Conservation (phyloP, 768 basidiomycete species). For the Leccinum variicolor region DNA sequence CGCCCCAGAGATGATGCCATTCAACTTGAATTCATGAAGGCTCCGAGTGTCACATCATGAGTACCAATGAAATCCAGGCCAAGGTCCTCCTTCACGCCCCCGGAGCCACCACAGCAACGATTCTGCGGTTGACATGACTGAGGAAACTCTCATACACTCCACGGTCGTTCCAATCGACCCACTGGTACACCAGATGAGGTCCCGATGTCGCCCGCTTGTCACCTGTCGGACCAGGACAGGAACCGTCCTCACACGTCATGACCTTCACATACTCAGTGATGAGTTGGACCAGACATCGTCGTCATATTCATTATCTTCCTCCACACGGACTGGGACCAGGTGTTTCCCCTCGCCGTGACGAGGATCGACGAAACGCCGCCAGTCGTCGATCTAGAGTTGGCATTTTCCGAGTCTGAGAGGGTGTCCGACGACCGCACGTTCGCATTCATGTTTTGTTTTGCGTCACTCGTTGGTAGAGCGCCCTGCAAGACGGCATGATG, state of each 20-base stretch:
- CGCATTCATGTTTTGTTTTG: background rate
- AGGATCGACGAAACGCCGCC: slow-evolving; percentile 14
- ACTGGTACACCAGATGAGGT: slow-evolving; percentile 44
- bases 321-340: slow-evolving; percentile 70
- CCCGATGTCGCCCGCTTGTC: no score
- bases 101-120: slow-evolving; percentile 14
- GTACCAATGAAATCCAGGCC: background rate
- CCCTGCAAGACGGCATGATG: slow-evolving; percentile 59
- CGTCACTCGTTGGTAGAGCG: slow-evolving; percentile 40
- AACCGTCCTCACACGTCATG: no score
- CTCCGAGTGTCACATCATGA: no score
- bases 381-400: background rate
- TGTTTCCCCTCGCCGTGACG: slow-evolving; percentile 37
- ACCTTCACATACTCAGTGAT: no score
- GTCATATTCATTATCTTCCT: slow-evolving; percentile 35
- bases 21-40: no score
- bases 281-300: no score
- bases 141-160: slow-evolving; percentile 62
- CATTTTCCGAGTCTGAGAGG: slow-evolving; percentile 6
- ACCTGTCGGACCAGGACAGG: no score
- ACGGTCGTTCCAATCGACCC: slow-evolving; percentile 61
- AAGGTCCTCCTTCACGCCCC: background rate
- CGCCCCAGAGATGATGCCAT: no score
- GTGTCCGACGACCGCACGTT: slow-evolving; percentile 4
- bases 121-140: slow-evolving; percentile 59